A percentile compares a stretch with the other conserved stretches of the same genome.
Evolutionary conservation across 208 protist species (phyloP).

Genomic region (Kentomonas sorsogonicus): DNA sequence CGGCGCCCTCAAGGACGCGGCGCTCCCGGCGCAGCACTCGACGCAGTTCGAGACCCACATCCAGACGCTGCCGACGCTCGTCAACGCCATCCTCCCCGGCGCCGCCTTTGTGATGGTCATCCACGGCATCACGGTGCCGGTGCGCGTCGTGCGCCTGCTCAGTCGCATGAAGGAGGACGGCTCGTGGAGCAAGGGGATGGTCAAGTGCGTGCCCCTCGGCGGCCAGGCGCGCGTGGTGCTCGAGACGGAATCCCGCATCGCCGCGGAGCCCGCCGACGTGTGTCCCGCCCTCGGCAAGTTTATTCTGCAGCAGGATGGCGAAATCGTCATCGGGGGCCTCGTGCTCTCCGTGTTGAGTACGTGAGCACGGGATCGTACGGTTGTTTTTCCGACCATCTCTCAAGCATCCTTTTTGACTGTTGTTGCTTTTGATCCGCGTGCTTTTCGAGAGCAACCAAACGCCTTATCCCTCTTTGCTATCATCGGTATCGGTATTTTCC

Average conservation of each 20-base stretch:
- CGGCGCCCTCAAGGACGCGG: conserved; percentile 25
- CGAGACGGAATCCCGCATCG: conserved; percentile 39
- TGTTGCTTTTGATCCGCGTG: too few relatives aligned
- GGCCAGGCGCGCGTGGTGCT: conserved; percentile 73
- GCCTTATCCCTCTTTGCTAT: too few relatives aligned
- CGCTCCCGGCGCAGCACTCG: conserved; percentile 18
- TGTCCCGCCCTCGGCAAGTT: conserved; percentile 76
- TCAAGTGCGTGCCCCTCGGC: conserved; percentile 71
- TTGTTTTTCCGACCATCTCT: too few relatives aligned
- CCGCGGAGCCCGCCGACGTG: conserved; percentile 57
- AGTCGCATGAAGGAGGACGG: conserved; percentile 62
- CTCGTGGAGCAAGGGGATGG: conserved; percentile 78
- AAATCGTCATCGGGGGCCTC: conserved; percentile 69
- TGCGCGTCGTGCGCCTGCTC: conserved; percentile 61
- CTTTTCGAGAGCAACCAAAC: too few relatives aligned
- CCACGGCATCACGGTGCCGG: conserved; percentile 60
- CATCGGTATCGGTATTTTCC: too few relatives aligned
- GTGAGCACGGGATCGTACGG: too few relatives aligned
- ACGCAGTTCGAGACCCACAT: conserved; percentile 78
- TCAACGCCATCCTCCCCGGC: conserved; percentile 64
- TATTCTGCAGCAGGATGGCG: conserved; percentile 76
- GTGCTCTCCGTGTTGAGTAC: too few relatives aligned
- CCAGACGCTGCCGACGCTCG: conserved; percentile 65
- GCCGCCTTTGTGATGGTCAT: conserved; percentile 60
- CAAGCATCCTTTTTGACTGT: too few relatives aligned